Conservation (phyloP, 768 basidiomycete genomes). For the Pleurotus ostreatus region DNA sequence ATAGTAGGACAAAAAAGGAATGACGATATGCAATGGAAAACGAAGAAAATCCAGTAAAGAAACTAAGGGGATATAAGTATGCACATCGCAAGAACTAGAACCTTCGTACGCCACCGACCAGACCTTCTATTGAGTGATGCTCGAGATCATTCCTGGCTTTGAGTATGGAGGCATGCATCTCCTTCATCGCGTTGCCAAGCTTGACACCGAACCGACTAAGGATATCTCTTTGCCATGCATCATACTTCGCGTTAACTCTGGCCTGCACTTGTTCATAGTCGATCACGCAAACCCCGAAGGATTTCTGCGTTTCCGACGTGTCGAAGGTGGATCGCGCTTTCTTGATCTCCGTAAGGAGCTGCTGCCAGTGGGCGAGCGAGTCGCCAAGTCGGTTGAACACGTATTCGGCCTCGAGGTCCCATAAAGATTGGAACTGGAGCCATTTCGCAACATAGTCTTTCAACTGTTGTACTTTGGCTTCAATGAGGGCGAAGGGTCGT, state of each 20-base stretch:
- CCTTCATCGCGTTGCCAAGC: constrained; percentile 94
- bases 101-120: constrained; percentile 58
- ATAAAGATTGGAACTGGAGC: constrained; percentile 98
- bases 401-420: constrained; percentile 97
- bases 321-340: constrained; percentile 96
- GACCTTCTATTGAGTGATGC: constrained; percentile 91
- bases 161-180: constrained; percentile 89
- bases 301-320: constrained; percentile 88
- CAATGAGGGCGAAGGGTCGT: constrained; percentile 82
- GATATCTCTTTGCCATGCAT: constrained; percentile 96
- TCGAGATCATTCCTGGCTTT: constrained; percentile 96
- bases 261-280: constrained; percentile 98
- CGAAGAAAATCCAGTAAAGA: constrained; percentile 5
- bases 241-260: constrained; percentile 97
- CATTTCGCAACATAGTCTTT: constrained; percentile 94
- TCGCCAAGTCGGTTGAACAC: constrained; percentile 96
- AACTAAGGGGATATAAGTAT: constrained; percentile 6
- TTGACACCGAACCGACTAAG: constrained; percentile 89
- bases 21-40: constrained; percentile 2
- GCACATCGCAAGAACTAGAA: constrained; percentile 31
- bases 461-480: constrained; percentile 82
- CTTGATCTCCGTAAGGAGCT: constrained; percentile 94
- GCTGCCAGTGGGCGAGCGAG: constrained; percentile 90
- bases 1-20: background rate
- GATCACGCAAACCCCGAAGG: constrained; percentile 90